Evolutionary conservation across 371 early-diverging fungal species (phyloP), one percentile per base, ranked within the genome.

Genomic region (Synchytrium microbalum): DNA sequence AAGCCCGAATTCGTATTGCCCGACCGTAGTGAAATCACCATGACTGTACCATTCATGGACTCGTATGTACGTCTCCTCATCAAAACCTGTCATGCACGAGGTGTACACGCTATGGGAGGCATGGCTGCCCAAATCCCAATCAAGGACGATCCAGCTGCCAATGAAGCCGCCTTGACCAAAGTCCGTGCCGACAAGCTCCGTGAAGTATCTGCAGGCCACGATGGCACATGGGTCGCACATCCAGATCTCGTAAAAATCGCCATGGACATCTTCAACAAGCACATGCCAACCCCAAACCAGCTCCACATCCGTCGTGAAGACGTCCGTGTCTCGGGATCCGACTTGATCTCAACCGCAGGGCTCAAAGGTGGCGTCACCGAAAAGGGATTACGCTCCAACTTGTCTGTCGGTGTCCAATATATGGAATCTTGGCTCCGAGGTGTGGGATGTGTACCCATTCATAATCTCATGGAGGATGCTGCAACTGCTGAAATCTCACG

Each of bases 61-160:
- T 86, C 95, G 33, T 96, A 96, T 73, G 92, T 92, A 55, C 88
- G 91, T 10, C 79, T 95, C 32, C 81, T 96, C 67, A 95, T 96
- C 79, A 88, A 95, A 83, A 95, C 95, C 13, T 96, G 96, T 75
- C 96, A 96, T 78, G 86, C 85, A 79, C 91, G 95, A 58, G 93
- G 94, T 59, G 96, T 96, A 14, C 96, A 96, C 72, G 96, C 96
- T 57, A 96, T 96, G 95, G 96, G 96, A 60, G 96, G 96, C 52
- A 96, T 95, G 96, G 95, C 96, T 51, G 96, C 96, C 32, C 93
- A 94, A 75, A 96, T 96, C 69, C 96, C 96, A 54, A 93, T 95
- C 86, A 93, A 92, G 83, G 85, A 88, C 79, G 84, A 96, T 74
- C 70, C 78, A 33, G 72, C 80, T 56, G 93, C 91, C 58, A 96